Percentiles rank a stretch among this genome's conserved stretches.
These are phyloP conservation scores for Lepidium africanum DNA, from an alignment of 345 rosid species.

Conservation along the genomic window DNA sequence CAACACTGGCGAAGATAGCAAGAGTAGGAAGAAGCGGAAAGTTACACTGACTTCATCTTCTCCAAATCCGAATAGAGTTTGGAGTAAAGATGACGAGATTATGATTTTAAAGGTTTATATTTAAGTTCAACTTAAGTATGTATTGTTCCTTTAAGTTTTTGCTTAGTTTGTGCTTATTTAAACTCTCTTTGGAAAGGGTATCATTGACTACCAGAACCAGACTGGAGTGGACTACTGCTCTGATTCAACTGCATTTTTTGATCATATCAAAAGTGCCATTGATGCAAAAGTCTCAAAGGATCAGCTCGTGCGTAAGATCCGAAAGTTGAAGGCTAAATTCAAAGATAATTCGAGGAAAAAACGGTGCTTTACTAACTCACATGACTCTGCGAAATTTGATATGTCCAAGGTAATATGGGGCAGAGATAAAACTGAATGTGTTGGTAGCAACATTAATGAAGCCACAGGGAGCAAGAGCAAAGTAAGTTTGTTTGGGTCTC, in stretches of 20 bases:
- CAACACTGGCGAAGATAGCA: neutral
- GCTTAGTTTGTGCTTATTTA: neutral
- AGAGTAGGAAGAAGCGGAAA: neutral
- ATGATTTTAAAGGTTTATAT: neutral
- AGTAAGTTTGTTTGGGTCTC: neutral
- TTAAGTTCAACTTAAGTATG: neutral
- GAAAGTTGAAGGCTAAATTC: conserved; percentile 7
- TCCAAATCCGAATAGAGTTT: neutral
- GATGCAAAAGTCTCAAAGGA: neutral
- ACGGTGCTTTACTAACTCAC: neutral
- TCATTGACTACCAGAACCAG: neutral
- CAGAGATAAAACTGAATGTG: neutral
- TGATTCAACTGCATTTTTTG: neutral
- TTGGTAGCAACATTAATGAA: neutral
- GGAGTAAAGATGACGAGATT: conserved; percentile 7
- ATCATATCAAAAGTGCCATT: neutral
- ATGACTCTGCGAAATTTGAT: neutral
- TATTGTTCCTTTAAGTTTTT: neutral
- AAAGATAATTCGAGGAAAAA: neutral
- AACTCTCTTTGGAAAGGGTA: conserved; percentile 4
- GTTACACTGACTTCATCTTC: neutral
- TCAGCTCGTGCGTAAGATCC: conserved; percentile 2
- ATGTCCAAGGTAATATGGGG: conserved; percentile 11
- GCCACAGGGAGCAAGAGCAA: neutral
- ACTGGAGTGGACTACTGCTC: neutral